Base-by-base conservation (phyloP, 1,139 yeast species). In the Hemisphaericaspora xylofermentans region DNA sequence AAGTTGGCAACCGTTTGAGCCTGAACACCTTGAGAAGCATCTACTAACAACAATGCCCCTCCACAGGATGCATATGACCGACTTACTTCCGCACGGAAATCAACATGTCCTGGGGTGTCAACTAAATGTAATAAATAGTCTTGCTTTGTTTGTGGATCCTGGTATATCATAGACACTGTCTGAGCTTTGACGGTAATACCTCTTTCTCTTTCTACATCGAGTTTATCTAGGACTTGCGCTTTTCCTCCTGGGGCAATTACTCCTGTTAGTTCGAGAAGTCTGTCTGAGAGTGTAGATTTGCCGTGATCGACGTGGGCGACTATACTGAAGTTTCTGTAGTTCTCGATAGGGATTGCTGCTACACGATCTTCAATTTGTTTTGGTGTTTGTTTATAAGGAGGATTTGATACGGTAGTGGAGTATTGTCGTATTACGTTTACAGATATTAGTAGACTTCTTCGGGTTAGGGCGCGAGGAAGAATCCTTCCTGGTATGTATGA, bases 291-390 rank as follows among this genome's bases (percentile, higher is more conserved):
- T 0, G 98, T 93, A 2, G 96, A 87, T 60, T 93, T 93, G 0
- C 98, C 98, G 62, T 93, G 98, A 60, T 93, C 98, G 29, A 93
- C 94, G 68, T 93, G 98, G 2, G 98, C 98, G 28, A 89, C 97
- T 43, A 93, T 91, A 46, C 95, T 87, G 63, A 93, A 91, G 62
- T 89, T 91, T 46, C 98, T 65, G 60, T 85, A 91, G 51, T 88
- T 80, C 43, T 82, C 84, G 24, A 86, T 74, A 5, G 98, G 98
- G 34, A 91, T 88, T 34, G 71, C 71, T 26, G 77, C 69, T 45
- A 89, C 81, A 46, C 94, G 66, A 33, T 81, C 82, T 47, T 70
- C 71, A 37, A 71, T 52, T 12, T 50, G 49, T 49, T 63, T 66
- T 27, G 62, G 42, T 58, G 57, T 28, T 47, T 25, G 12, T 24